Evolutionary conservation across 179 eudicot species (phyloP).

Genomic region (Vitellaria paradoxa): DNA sequence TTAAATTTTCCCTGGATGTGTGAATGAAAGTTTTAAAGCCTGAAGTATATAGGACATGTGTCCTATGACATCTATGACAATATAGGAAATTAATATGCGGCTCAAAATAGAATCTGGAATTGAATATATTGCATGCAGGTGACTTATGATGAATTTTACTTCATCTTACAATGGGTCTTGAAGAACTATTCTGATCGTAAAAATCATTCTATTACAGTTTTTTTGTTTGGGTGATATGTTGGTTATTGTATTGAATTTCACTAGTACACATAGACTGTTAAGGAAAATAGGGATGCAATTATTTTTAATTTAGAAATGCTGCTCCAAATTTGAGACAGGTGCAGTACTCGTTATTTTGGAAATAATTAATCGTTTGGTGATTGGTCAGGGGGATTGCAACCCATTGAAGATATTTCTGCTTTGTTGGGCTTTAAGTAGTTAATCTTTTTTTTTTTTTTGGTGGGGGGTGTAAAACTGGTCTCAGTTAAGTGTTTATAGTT

Average conservation of each 20-base stretch:
- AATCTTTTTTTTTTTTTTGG: too few species aligned
- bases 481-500: too few species aligned
- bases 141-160: background rate
- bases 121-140: background rate
- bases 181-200: background rate
- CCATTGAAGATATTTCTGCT: background rate
- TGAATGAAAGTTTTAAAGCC: background rate
- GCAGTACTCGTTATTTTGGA: background rate
- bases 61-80: background rate
- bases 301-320: too few species aligned
- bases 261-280: too few species aligned
- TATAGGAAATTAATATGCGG: background rate
- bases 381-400: background rate
- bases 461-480: too few species aligned
- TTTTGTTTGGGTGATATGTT: too few species aligned
- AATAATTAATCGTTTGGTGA: background rate
- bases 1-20: background rate
- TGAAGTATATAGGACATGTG: background rate
- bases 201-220: background rate
- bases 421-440: background rate
- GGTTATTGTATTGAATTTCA: too few species aligned
- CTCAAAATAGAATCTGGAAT: background rate
- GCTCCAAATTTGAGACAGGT: too few species aligned
- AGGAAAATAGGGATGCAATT: too few species aligned
- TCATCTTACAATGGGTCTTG: background rate